Base-by-base conservation (phyloP, 176 grass and related monocot species). In the Rhipidocladum racemiflorum region DNA sequence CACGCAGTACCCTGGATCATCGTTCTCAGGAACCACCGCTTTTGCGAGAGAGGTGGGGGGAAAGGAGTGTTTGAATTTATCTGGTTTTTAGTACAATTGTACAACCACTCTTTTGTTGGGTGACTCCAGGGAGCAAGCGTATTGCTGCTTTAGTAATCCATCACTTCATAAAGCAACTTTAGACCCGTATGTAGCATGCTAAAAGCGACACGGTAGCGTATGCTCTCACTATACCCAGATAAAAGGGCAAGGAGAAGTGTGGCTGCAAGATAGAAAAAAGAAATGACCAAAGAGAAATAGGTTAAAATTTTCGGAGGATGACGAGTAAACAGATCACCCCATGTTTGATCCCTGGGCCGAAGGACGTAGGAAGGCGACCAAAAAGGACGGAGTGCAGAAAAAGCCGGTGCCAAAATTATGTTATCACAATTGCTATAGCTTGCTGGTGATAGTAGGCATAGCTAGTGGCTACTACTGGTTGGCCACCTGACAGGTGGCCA, bases 331-430 rank as follows among this genome's bases (percentile, higher is more conserved):
- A 63, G 72, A 43, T 45, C 46, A 25, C 39, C 69, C 27, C 65
- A 46, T 36, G 8, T 13, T 45, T 36, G 35, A 40, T 40, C 39
- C 2, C 8, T 8, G 39, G 39, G 9, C 39, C 32, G 4, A 34
- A 34, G 8, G 39, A 40, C 39, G 39, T 40, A 40, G 39, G 39
- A 83, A 83, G 71, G 73, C 57, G 21, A 72, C 65, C 24, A 39
- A 10, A 71, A 68, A 29, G 23, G 18, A 12, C 46, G 44, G 66
- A 29, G 56, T 32, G 81, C 44, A 30, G 46, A 55, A 39, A 29
- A 81, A 77, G 35, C 78, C 86, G 65, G 35, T 78, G 72, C 79
- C 25, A 18, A 24, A 34, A 78, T 44, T 44, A 36, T 34, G 69
- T 17, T 0, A 25, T 30, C 44, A 32, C 57, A 12, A n/a, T 17